Conservation (phyloP, 345 rosid genomes). For the Populus pruinosa region DNA sequence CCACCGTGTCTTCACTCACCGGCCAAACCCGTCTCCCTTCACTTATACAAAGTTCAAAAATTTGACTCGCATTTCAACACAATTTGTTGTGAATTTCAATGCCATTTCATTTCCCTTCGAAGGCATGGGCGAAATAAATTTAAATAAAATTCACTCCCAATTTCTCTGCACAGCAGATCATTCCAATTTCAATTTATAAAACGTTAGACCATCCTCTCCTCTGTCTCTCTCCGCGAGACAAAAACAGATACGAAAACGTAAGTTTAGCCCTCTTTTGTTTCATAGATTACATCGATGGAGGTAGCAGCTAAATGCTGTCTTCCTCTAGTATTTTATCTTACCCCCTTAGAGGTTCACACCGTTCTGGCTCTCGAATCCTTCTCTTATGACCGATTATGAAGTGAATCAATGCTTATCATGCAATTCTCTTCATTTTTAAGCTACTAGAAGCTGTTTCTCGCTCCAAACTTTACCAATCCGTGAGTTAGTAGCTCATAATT, state of each 20-base stretch:
- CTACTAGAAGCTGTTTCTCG: background rate
- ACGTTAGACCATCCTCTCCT: conserved; percentile 2
- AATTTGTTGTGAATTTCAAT: conserved; percentile 33
- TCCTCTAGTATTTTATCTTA: background rate
- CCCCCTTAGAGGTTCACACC: background rate
- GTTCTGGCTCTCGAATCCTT: background rate
- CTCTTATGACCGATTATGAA: background rate
- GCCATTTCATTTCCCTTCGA: conserved; percentile 2
- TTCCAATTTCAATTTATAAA: conserved; percentile 15
- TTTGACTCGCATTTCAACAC: conserved; percentile 28
- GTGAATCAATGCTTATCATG: background rate
- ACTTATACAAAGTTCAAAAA: background rate
- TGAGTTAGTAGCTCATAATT: background rate
- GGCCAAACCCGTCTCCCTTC: conserved; percentile 16
- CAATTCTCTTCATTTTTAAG: background rate
- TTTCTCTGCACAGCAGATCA: background rate
- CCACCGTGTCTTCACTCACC: background rate
- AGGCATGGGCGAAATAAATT: background rate
- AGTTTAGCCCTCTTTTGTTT: background rate
- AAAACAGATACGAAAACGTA: background rate
- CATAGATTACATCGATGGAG: background rate
- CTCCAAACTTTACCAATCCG: background rate
- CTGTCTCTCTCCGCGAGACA: background rate
- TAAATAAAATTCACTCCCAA: background rate
- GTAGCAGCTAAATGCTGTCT: background rate